Conservation (phyloP, 2,329 filamentous ascomycete species). For the Atkinsonella texensis region DNA sequence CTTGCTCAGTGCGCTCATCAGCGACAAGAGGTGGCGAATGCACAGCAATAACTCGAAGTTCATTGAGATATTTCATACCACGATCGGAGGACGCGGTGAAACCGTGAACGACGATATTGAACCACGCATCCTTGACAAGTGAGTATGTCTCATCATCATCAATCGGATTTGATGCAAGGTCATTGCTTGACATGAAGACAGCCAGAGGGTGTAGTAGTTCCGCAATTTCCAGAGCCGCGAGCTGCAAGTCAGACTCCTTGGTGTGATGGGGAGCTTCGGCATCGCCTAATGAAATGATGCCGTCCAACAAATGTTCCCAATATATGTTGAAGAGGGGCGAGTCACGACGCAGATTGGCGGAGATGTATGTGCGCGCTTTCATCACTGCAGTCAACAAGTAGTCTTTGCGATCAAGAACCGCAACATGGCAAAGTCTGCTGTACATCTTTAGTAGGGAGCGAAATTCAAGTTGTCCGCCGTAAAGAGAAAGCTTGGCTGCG, state of each 20-base stretch:
- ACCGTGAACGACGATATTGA: slow-evolving; percentile 92
- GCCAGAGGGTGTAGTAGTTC: slow-evolving; percentile 83
- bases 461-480: slow-evolving; percentile 71
- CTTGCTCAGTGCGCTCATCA: slow-evolving; percentile 76
- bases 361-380: slow-evolving; percentile 69
- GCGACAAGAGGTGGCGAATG: slow-evolving; percentile 80
- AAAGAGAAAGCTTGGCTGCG: slow-evolving; percentile 64
- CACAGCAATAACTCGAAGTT: slow-evolving; percentile 73
- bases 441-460: slow-evolving; percentile 78
- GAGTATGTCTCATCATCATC: slow-evolving; percentile 58
- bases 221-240: slow-evolving; percentile 76
- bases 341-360: slow-evolving; percentile 51
- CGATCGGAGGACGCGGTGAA: slow-evolving; percentile 66
- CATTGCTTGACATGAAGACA: slow-evolving; percentile 60
- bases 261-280: slow-evolving; percentile 61
- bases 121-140: slow-evolving; percentile 86
- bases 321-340: slow-evolving; percentile 76
- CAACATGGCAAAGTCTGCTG: slow-evolving; percentile 60
- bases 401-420: slow-evolving; percentile 55
- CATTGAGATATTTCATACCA: slow-evolving; percentile 59
- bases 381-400: slow-evolving; percentile 60
- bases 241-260: slow-evolving; percentile 65
- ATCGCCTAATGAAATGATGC: slow-evolving; percentile 83
- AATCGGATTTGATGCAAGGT: slow-evolving; percentile 36
- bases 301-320: slow-evolving; percentile 70